Percentiles rank a stretch among this genome's conserved stretches.
Conservation (phyloP, 1,284 basidiomycete genomes). For the Butyriboletus appendiculatus region DNA sequence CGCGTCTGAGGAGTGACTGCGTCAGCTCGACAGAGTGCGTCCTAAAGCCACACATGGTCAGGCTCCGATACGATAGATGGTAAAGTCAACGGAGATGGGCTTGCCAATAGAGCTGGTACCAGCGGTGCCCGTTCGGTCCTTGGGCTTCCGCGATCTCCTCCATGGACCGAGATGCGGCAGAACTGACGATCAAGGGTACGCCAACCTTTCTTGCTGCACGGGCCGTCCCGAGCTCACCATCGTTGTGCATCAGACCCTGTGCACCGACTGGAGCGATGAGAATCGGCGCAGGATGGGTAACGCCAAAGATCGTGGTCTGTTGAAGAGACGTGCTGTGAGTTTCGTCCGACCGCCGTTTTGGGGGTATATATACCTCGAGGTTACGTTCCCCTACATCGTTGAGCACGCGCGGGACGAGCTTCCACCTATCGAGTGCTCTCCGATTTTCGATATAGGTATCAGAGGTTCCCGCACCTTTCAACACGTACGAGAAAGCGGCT, state of each 20-base stretch:
- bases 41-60: conserved; percentile 36
- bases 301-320: conserved; percentile 70
- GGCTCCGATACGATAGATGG: not conserved
- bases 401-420: conserved; percentile 76
- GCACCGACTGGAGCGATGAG: conserved; percentile 76
- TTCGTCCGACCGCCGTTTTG: not conserved
- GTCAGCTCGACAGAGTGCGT: conserved; percentile 63
- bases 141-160: conserved; percentile 73
- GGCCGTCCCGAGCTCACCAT: conserved; percentile 71
- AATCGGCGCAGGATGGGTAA: conserved; percentile 62
- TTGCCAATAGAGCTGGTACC: conserved; percentile 83
- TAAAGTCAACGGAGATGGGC: not conserved
- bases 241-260: conserved; percentile 66
- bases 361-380: conserved; percentile 49
- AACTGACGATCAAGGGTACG: conserved; percentile 73
- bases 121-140: conserved; percentile 56
- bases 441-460: conserved; percentile 59
- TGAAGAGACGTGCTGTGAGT: not conserved
- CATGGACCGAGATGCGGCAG: conserved; percentile 67
- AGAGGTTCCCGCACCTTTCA: conserved; percentile 61
- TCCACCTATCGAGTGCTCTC: conserved; percentile 57
- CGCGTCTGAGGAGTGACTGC: conserved; percentile 61
- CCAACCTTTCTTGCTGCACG: conserved; percentile 63
- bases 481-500: conserved; percentile 66
- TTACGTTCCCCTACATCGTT: conserved; percentile 64